Conservation (phyloP, 148 eudicot species). For the Fagopyrum esculentum region DNA sequence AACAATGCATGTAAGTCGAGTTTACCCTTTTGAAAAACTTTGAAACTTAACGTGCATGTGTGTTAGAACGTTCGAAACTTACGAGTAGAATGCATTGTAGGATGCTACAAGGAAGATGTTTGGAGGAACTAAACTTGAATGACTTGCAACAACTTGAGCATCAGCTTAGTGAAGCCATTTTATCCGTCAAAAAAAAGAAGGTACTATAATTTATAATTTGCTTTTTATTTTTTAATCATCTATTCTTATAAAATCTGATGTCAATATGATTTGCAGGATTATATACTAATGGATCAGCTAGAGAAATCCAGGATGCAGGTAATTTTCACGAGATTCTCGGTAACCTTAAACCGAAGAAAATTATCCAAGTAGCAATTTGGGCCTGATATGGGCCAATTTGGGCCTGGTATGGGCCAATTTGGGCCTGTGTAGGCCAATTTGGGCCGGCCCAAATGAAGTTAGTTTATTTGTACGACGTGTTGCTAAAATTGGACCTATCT, state of each 20-base stretch:
- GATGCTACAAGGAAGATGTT: conserved; percentile 35
- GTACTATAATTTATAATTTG: background rate
- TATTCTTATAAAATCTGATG: background rate
- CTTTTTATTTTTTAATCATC: background rate
- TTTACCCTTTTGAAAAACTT: background rate
- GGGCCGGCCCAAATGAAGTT: background rate
- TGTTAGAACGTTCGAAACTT: background rate
- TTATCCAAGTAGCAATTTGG: background rate
- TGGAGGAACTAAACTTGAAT: conserved; percentile 28
- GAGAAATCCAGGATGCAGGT: conserved; percentile 35
- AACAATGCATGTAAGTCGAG: conserved; percentile 17
- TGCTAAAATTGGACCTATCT: background rate
- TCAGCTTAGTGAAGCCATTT: conserved; percentile 33
- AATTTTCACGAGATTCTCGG: too few relatives aligned
- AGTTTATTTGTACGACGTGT: background rate
- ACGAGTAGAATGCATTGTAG: conserved; percentile 9
- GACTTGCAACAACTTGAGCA: conserved; percentile 42
- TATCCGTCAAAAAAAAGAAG: conserved; percentile 36
- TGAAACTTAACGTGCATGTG: background rate
- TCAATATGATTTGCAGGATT: conserved; percentile 24
- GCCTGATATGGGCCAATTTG: too few relatives aligned
- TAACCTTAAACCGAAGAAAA: background rate
- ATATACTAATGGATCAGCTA: conserved; percentile 33
- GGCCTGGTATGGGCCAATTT: background rate
- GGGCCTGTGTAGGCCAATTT: too few relatives aligned